Evolutionary conservation across 2,329 filamentous ascomycete genomes (phyloP).

Genomic region (Aotearoamyces nothofagi): DNA sequence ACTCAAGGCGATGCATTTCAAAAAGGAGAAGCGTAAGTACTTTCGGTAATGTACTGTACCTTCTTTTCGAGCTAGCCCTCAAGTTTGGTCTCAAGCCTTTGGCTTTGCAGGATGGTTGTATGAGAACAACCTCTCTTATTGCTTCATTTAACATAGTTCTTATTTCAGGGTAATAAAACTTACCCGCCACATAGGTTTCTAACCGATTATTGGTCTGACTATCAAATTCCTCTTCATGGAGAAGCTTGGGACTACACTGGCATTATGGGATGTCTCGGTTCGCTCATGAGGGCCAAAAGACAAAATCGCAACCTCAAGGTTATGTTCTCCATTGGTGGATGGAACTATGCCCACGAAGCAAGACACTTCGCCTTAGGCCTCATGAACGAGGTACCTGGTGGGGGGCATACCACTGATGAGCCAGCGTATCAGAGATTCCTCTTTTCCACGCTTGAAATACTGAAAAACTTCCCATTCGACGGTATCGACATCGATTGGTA

Average conservation of each 20-base stretch:
- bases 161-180: too few species aligned
- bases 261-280: neutral
- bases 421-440: too few species aligned
- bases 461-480: conserved; percentile 10
- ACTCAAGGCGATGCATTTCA: too few species aligned
- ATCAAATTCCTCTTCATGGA: neutral
- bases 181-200: neutral
- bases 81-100: too few species aligned
- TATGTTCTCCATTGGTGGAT: conserved; percentile 70
- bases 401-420: too few species aligned
- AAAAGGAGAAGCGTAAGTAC: too few species aligned
- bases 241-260: neutral
- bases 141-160: too few species aligned
- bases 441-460: conserved; percentile 5
- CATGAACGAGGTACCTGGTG: conserved; percentile 29
- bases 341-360: conserved; percentile 70
- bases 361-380: conserved; percentile 46
- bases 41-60: too few species aligned
- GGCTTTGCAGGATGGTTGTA: too few species aligned
- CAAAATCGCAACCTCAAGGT: conserved; percentile 63
- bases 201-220: neutral
- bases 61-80: too few species aligned
- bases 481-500: conserved; percentile 13
- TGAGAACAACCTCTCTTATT: too few species aligned
- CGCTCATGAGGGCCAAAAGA: conserved; percentile 60